These are phyloP conservation scores for Xylaria sp. DNA, from an alignment of 2,329 filamentous ascomycete genomes.

Conservation along the genomic window DNA sequence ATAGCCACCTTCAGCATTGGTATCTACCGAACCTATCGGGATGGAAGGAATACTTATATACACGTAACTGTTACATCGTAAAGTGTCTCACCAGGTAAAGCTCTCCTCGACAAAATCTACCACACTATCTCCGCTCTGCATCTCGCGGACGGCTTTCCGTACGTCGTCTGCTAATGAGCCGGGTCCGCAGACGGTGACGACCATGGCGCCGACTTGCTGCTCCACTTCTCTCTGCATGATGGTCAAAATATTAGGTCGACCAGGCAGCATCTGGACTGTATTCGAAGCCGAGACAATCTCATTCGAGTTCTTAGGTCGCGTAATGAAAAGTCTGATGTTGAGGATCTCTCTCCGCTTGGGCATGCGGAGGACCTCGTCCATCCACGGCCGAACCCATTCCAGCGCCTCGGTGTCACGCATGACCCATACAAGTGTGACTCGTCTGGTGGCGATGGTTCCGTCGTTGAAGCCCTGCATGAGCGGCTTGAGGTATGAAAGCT, in stretches of 20 bases:
- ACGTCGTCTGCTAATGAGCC: slow-evolving; percentile 73
- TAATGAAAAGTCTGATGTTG: slow-evolving; percentile 84
- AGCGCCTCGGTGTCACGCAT: slow-evolving; percentile 84
- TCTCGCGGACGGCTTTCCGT: slow-evolving; percentile 58
- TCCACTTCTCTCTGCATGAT: slow-evolving; percentile 78
- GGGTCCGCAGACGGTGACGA: slow-evolving; percentile 73
- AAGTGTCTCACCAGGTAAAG: slow-evolving; percentile 55
- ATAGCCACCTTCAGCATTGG: too few relatives aligned
- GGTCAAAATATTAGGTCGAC: slow-evolving; percentile 74
- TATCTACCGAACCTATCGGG: too few relatives aligned
- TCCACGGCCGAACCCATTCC: slow-evolving; percentile 90
- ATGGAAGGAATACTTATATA: too few relatives aligned
- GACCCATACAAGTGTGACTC: slow-evolving; percentile 84
- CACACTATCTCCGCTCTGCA: slow-evolving; percentile 55
- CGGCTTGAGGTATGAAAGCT: slow-evolving; percentile 80
- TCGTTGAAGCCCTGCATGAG: slow-evolving; percentile 64
- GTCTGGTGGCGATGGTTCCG: slow-evolving; percentile 71
- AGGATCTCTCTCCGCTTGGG: slow-evolving; percentile 76
- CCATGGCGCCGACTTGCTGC: slow-evolving; percentile 81
- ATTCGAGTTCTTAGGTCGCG: slow-evolving; percentile 74
- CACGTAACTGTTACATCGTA: too few relatives aligned
- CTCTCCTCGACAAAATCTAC: slow-evolving; percentile 74
- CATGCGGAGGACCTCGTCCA: slow-evolving; percentile 68
- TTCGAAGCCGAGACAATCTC: slow-evolving; percentile 71
- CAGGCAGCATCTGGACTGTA: slow-evolving; percentile 87